phyloP scores from a whole-genome alignment of 805 yeast species.

The Schwanniomyces pseudopolymorphus region DNA sequence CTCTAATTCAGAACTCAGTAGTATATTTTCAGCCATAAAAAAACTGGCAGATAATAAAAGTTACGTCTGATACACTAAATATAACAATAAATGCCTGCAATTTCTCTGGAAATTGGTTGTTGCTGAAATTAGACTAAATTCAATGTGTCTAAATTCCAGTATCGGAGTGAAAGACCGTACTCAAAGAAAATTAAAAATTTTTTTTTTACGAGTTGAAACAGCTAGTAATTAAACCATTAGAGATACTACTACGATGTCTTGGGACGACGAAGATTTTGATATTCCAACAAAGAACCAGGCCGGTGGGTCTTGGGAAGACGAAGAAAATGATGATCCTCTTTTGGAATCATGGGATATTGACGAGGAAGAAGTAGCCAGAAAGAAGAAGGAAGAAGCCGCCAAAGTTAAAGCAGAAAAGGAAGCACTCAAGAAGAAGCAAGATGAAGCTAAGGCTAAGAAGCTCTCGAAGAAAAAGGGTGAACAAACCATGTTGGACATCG shows the following conservation, averaged over 20 bases:
- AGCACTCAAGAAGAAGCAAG: constrained; percentile 43
- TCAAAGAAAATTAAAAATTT: background rate
- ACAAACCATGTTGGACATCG: constrained; percentile 54
- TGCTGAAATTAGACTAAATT: too few relatives aligned
- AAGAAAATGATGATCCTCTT: constrained; percentile 72
- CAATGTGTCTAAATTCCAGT: background rate
- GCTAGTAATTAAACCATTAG: background rate
- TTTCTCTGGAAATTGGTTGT: too few relatives aligned
- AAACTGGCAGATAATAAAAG: too few relatives aligned
- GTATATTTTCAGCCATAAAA: too few relatives aligned
- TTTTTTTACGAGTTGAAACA: background rate
- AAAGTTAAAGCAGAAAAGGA: constrained; percentile 43
- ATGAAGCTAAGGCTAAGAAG: constrained; percentile 49
- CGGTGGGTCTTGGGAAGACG: constrained; percentile 83
- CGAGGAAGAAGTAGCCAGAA: constrained; percentile 63
- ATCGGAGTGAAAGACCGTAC: background rate
- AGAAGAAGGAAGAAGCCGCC: constrained; percentile 43
- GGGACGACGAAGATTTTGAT: constrained; percentile 92
- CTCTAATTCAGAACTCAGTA: too few relatives aligned
- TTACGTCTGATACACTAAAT: too few relatives aligned
- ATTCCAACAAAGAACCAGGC: constrained; percentile 55
- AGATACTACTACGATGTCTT: constrained; percentile 33
- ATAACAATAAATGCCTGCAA: too few relatives aligned
- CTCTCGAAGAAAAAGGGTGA: constrained; percentile 38
- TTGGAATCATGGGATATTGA: constrained; percentile 87